Evolutionary conservation across 2,329 filamentous ascomycete species (phyloP), one percentile per base, ranked within the genome.

Genomic region (Talaromyces sp.): DNA sequence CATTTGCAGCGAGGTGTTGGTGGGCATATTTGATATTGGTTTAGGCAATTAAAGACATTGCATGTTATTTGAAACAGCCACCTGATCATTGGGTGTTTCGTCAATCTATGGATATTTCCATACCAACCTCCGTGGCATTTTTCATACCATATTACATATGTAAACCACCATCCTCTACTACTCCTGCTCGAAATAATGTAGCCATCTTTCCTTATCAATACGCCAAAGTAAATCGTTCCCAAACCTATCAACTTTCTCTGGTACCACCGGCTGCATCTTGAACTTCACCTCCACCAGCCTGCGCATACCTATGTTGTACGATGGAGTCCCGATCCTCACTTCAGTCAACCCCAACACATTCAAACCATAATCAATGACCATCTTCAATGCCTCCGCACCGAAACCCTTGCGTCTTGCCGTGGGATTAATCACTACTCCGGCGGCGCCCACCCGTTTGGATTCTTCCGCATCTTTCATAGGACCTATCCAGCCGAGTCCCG

Each of bases 351-450:
- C 39, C n/a, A 63, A 22, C 31, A 35, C 61, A 22, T 35, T 54
- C 22, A 63, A 58, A 2, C 61, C 61, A 22, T 57, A 63, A 22
- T 58, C 61, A 39, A 63, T 47, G 9, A 58, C 61, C 24, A 63
- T 63, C n/a, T 45, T 39, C 22, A 63, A 19, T 37, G 61, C 50
- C 50, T 63, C 50, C 11, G 13, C 24, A 8, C 27, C 50, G 16
- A 57, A 49, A 14, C 61, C 61, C 27, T 58, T 63, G 7, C 61
- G 49, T 54, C 60, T 47, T 24, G 60, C 31, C 10, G 35, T 24
- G 9, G 47, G 60, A 22, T 62, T 47, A 14, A 54, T 24, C 47
- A 62, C 33, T 2, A 52, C 45, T 7, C 60, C 60, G 24, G 47
- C 60, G 6, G 47, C 60, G 11, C 60, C 60, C 11, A 47, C 60